Evolutionary conservation across 78 protist genomes (phyloP).

Genomic region (Fonticula alba): DNA sequence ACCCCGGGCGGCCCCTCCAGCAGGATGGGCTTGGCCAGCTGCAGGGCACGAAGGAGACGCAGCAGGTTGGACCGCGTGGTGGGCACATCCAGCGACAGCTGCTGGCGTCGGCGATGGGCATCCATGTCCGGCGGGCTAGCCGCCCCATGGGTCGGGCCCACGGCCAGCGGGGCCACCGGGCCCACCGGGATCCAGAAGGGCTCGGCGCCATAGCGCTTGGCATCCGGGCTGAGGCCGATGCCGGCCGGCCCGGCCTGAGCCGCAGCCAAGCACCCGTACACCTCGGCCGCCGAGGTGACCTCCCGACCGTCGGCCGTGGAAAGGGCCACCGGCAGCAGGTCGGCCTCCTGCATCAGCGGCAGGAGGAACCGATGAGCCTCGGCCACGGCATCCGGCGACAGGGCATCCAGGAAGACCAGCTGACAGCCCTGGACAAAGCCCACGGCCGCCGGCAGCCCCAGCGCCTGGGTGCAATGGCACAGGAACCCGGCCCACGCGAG

Average conservation of each 20-base stretch:
- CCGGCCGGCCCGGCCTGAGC: too few species aligned
- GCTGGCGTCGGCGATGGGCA: too few species aligned
- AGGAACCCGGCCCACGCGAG: conserved; percentile 69
- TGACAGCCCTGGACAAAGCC: conserved; percentile 69
- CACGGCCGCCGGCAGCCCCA: background rate
- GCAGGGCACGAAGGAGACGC: conserved; percentile 79
- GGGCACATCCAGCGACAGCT: conserved; percentile 62
- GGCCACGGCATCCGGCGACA: background rate
- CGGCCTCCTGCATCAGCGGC: background rate
- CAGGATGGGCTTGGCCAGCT: conserved; percentile 51
- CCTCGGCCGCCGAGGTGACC: too few species aligned
- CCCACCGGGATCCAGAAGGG: conserved; percentile 51
- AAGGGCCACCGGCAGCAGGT: background rate
- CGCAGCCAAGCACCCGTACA: too few species aligned
- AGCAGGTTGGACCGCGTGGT: conserved; percentile 65
- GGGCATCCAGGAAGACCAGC: conserved; percentile 67
- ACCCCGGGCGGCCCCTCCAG: conserved; percentile 94
- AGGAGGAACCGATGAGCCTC: background rate
- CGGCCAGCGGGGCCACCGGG: too few species aligned
- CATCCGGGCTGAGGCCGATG: too few species aligned
- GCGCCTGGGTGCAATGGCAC: too few species aligned
- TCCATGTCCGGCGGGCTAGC: too few species aligned
- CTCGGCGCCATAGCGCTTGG: too few species aligned
- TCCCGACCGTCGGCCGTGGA: too few species aligned
- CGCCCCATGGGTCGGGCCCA: too few species aligned